These are phyloP conservation scores for Kitagawia praeruptora DNA, from an alignment of 129 eudicot species.

Conservation along the genomic window DNA sequence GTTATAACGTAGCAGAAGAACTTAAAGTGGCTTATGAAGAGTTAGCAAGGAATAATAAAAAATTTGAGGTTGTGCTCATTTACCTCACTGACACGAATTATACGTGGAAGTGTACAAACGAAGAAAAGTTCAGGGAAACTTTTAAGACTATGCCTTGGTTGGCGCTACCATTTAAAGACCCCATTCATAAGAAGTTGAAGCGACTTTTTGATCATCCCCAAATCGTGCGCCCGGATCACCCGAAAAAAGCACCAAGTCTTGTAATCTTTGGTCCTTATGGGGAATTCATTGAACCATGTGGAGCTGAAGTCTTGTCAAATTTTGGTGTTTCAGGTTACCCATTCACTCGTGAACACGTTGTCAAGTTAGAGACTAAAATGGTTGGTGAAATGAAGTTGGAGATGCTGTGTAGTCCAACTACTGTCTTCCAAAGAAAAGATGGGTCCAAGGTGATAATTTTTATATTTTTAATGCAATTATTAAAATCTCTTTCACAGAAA, in stretches of 20 bases:
- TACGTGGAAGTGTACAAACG: neutral
- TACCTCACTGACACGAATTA: neutral
- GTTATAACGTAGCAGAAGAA: neutral
- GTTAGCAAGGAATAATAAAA: neutral
- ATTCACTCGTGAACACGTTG: neutral
- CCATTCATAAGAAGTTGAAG: neutral
- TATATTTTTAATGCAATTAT: neutral
- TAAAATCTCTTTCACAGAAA: neutral
- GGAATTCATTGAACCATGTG: conserved; percentile 1
- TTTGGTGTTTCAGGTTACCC: neutral
- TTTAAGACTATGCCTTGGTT: conserved; percentile 2
- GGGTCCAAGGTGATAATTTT: neutral
- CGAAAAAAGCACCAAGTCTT: neutral
- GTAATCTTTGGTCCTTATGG: neutral
- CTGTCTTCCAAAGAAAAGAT: neutral
- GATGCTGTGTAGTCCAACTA: neutral
- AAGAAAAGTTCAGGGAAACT: neutral
- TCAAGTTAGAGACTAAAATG: neutral
- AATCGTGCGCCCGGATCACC: neutral
- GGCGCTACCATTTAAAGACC: neutral
- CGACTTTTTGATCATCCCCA: neutral
- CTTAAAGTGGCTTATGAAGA: neutral
- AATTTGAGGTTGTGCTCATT: neutral
- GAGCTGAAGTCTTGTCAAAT: neutral
- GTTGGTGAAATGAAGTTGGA: neutral